These are phyloP conservation scores for Coemansia erecta DNA, from an alignment of 192 early-diverging fungal species.

Conservation along the genomic window DNA sequence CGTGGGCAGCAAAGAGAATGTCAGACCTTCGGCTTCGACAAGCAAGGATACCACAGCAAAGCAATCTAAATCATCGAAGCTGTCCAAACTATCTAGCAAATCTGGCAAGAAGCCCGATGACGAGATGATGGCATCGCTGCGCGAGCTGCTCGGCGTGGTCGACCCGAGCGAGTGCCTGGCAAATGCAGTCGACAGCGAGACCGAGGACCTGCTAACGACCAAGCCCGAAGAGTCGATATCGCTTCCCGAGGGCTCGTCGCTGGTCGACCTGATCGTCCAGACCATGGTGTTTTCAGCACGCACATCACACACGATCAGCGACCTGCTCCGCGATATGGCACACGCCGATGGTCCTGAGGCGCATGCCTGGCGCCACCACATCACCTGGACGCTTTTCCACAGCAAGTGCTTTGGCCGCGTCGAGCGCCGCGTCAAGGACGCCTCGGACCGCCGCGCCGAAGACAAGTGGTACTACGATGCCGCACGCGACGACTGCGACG, in stretches of 20 bases:
- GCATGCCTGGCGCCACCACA: conserved; percentile 39
- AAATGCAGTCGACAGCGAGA: conserved; percentile 51
- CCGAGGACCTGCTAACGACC: conserved; percentile 34
- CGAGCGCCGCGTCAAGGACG: conserved; percentile 54
- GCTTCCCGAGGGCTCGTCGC: conserved; percentile 14
- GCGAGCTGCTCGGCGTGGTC: conserved; percentile 50
- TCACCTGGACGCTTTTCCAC: conserved; percentile 43
- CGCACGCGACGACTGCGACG: conserved; percentile 33
- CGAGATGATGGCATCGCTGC: conserved; percentile 46
- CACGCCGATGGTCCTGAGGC: conserved; percentile 23
- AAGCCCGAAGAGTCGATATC: conserved; percentile 21
- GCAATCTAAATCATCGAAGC: conserved; percentile 9
- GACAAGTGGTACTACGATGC: conserved; percentile 58
- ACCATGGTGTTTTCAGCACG: conserved; percentile 56
- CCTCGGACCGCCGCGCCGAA: conserved; percentile 48
- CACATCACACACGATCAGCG: conserved; percentile 54
- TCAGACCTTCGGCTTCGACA: too few species aligned
- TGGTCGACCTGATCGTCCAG: conserved; percentile 43
- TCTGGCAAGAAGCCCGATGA: conserved; percentile 22
- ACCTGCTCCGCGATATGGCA: conserved; percentile 50
- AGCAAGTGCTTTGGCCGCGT: conserved; percentile 54
- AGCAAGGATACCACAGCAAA: neutral
- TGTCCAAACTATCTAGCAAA: neutral
- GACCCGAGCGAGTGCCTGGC: conserved; percentile 52
- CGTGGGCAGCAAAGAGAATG: neutral